phyloP scores from a whole-genome alignment of 1,284 basidiomycete genomes.

The Cryptococcus wingfieldii region DNA sequence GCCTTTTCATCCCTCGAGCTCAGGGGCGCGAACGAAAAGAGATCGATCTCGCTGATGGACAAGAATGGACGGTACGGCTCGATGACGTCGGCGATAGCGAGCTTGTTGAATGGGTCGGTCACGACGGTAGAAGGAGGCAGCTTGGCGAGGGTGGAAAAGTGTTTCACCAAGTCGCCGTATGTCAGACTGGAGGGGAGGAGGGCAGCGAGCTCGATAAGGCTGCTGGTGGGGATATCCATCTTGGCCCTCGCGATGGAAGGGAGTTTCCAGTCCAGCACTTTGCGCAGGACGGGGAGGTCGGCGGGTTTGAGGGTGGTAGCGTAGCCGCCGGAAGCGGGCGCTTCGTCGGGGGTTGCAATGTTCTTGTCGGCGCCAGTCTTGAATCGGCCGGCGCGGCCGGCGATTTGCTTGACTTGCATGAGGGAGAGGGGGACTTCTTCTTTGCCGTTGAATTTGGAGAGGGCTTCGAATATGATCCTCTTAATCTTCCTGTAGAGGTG shows the following conservation, averaged over 20 bases:
- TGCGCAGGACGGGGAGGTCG: slow-evolving; percentile 63
- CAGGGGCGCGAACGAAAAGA: slow-evolving; percentile 52
- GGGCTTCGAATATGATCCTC: slow-evolving; percentile 75
- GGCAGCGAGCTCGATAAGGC: slow-evolving; percentile 43
- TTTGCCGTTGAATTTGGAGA: slow-evolving; percentile 70
- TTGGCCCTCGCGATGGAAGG: slow-evolving; percentile 51
- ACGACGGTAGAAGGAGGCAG: slow-evolving; percentile 55
- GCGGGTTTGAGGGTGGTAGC: slow-evolving; percentile 67
- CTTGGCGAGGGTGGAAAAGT: slow-evolving; percentile 48
- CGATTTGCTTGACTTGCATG: slow-evolving; percentile 93
- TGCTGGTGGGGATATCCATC: slow-evolving; percentile 43
- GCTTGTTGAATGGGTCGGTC: slow-evolving; percentile 40
- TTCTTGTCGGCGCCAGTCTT: slow-evolving; percentile 56
- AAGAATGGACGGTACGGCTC: slow-evolving; percentile 52
- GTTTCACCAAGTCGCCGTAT: slow-evolving; percentile 33
- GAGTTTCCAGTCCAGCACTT: slow-evolving; percentile 51
- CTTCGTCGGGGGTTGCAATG: slow-evolving; percentile 30
- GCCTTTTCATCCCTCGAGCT: slow-evolving; percentile 51
- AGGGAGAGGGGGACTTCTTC: slow-evolving; percentile 58
- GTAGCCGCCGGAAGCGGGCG: slow-evolving; percentile 55
- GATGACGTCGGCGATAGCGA: slow-evolving; percentile 51
- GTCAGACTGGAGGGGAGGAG: slow-evolving; percentile 48
- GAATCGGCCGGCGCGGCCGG: slow-evolving; percentile 89
- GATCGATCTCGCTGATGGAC: slow-evolving; percentile 54
- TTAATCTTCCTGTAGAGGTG: slow-evolving; percentile 71